Evolutionary conservation across 768 basidiomycete genomes (phyloP), one percentile per base, ranked within the genome.

Genomic region (Rhodotorula sphaerocarpa): DNA sequence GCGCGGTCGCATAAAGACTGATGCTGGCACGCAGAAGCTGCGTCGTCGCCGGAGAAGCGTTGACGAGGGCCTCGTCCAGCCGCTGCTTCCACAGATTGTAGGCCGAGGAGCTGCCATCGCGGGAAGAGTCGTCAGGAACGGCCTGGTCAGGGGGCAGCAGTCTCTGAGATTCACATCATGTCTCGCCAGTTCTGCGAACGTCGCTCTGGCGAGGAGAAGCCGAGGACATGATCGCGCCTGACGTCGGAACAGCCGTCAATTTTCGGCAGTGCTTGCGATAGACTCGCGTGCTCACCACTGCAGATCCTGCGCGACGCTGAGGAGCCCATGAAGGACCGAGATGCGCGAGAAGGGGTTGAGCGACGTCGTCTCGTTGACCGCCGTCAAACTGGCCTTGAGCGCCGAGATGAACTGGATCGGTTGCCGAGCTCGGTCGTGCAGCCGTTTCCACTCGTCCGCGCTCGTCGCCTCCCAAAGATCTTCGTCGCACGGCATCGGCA

Each of bases 51-150:
- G 61, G 59, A 18, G 69, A 53, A 1, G 71, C 68, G 27, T 50
- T 55, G 30, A 54, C 57, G 42, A 72, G 59, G 21, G 66, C 61
- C 20, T 58, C 57, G 59, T 72, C 71, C 33, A 72, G 62, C 0
- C 66, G 66, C 10, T 62, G 52, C 57, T 72, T 72, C 71, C 71
- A 72, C 5, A 55, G 58, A 45, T 72, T 70, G 69, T 68, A 72
- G 3, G 69, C 64, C 0, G 71, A 63, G 2, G 71, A 61, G 31
- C 66, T 64, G 50, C 16, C 16, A 9, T 12, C 9, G 34, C 27
- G 27, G 47, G 30, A 15, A 2, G 14, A 9, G 14, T 7, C n/a
- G n/a, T n/a, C n/a, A n/a, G n/a, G n/a, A n/a, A n/a, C n/a, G n/a
- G n/a, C n/a, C n/a, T n/a, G n/a, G n/a, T n/a, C n/a, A n/a, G n/a